phyloP scores from a whole-genome alignment of 2,329 filamentous ascomycete species.

The Thelonectria rubi region DNA sequence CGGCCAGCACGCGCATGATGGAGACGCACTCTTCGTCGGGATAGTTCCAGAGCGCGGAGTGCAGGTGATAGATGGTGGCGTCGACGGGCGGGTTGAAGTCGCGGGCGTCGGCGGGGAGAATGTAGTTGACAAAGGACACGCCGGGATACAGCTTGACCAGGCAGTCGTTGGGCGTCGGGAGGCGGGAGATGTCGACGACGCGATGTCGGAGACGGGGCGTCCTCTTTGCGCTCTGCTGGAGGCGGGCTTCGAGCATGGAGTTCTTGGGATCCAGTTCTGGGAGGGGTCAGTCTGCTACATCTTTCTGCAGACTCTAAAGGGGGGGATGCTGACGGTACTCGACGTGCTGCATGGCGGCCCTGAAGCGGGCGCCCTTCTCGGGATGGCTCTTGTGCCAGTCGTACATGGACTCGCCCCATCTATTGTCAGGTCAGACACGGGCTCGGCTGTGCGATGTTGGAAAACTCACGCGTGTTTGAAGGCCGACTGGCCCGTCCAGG shows the following conservation, averaged over 20 bases:
- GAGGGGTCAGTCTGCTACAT: no score
- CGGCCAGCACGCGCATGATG: slow-evolving; percentile 45
- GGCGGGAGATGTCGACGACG: slow-evolving; percentile 24
- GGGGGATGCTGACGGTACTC: slow-evolving; percentile 31
- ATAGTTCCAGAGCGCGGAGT: slow-evolving; percentile 31
- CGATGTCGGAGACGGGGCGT: background rate
- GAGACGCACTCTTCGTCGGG: slow-evolving; percentile 24
- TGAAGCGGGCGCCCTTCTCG: slow-evolving; percentile 53
- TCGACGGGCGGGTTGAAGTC: background rate
- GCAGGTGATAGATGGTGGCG: slow-evolving; percentile 23
- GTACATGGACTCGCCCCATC: slow-evolving; percentile 35
- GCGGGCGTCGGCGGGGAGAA: slow-evolving; percentile 5
- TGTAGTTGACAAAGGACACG: slow-evolving; percentile 2
- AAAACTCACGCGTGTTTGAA: slow-evolving; percentile 33
- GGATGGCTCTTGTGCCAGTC: slow-evolving; percentile 34
- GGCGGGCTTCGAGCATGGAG: slow-evolving; percentile 22
- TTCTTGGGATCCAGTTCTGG: slow-evolving; percentile 29
- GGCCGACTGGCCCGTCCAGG: slow-evolving; percentile 33
- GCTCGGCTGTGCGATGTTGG: background rate
- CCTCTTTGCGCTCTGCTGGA: slow-evolving; percentile 8
- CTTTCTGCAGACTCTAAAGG: slow-evolving; percentile 45
- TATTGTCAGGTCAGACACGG: no score
- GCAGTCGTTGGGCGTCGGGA: slow-evolving; percentile 16
- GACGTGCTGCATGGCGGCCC: slow-evolving; percentile 28
- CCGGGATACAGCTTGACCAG: slow-evolving; percentile 17